Percentiles rank a stretch among this genome's conserved stretches.
Evolutionary conservation across 2,329 filamentous ascomycete species (phyloP).

Genomic region (Pseudocercospora fuligena): DNA sequence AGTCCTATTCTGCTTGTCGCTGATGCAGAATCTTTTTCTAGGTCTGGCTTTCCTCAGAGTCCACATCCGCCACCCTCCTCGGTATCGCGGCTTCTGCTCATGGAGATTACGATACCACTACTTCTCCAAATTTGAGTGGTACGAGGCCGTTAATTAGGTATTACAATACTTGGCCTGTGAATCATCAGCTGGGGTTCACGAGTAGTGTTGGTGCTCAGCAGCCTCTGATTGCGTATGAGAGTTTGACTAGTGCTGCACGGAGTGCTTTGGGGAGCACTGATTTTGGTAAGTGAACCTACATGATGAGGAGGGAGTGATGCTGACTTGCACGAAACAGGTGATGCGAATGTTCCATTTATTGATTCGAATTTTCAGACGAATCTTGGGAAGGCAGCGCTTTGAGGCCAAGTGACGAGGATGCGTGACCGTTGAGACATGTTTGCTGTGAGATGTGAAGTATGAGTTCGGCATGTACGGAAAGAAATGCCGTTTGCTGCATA

Average conservation of each 20-base stretch:
- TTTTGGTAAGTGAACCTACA: slow-evolving; percentile 43
- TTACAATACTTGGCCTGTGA: slow-evolving; percentile 52
- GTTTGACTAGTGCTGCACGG: slow-evolving; percentile 50
- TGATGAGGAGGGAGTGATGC: neutral
- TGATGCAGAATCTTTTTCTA: neutral
- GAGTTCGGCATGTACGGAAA: too few species aligned
- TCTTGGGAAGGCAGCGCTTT: slow-evolving; percentile 39
- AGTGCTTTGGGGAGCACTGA: slow-evolving; percentile 52
- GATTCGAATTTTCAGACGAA: slow-evolving; percentile 54
- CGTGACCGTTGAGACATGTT: neutral
- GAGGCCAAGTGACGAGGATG: neutral
- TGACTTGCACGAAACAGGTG: slow-evolving; percentile 11
- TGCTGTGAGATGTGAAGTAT: too few species aligned
- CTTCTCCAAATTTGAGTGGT: slow-evolving; percentile 48
- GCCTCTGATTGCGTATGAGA: slow-evolving; percentile 57
- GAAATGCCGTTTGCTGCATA: too few species aligned
- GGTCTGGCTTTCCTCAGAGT: slow-evolving; percentile 54
- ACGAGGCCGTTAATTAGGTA: slow-evolving; percentile 56
- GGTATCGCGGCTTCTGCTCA: slow-evolving; percentile 60
- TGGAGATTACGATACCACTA: slow-evolving; percentile 54
- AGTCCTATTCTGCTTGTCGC: too few species aligned
- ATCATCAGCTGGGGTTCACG: slow-evolving; percentile 53
- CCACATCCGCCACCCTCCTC: slow-evolving; percentile 48
- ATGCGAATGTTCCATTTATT: slow-evolving; percentile 55
- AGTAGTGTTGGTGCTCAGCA: slow-evolving; percentile 39